phyloP scores from a whole-genome alignment of 768 basidiomycete species.

The Russula dissimulans region DNA sequence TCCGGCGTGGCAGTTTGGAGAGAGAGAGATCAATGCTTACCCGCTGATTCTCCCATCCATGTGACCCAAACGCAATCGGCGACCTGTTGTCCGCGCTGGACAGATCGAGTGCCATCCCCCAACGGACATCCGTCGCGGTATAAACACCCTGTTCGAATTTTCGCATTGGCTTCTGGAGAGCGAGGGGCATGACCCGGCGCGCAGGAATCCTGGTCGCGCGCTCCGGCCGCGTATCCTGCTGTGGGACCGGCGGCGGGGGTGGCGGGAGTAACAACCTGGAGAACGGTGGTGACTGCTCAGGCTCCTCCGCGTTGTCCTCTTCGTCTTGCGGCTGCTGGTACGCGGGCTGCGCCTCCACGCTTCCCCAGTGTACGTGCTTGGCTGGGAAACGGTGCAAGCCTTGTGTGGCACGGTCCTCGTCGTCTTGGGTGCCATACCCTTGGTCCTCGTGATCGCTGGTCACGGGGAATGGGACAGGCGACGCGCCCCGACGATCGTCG shows the following conservation, averaged over 20 bases:
- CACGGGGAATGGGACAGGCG: constrained; percentile 10
- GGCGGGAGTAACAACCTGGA: constrained; percentile 11
- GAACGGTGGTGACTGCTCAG: constrained; percentile 9
- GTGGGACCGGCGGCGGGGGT: background rate
- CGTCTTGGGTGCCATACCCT: constrained; percentile 18
- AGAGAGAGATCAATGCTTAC: background rate
- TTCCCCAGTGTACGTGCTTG: constrained; percentile 16
- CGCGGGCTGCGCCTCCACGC: constrained; percentile 9
- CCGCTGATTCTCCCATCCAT: constrained; percentile 21
- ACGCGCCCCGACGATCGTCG: background rate
- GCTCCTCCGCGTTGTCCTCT: constrained; percentile 1
- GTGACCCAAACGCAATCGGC: constrained; percentile 14
- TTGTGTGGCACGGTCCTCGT: constrained; percentile 10
- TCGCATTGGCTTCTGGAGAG: background rate
- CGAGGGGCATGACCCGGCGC: background rate
- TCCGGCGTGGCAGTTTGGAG: background rate
- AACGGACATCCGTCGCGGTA: constrained; percentile 16
- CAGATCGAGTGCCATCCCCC: constrained; percentile 19
- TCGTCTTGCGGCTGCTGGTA: constrained; percentile 5
- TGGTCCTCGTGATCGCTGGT: constrained; percentile 15
- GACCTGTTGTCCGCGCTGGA: constrained; percentile 15
- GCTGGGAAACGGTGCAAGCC: background rate
- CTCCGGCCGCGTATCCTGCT: constrained; percentile 7
- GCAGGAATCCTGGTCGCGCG: constrained; percentile 3
- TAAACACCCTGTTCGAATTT: constrained; percentile 17